Evolutionary conservation across 2,329 filamentous ascomycete species (phyloP).

Genomic region (Botrytis porri): DNA sequence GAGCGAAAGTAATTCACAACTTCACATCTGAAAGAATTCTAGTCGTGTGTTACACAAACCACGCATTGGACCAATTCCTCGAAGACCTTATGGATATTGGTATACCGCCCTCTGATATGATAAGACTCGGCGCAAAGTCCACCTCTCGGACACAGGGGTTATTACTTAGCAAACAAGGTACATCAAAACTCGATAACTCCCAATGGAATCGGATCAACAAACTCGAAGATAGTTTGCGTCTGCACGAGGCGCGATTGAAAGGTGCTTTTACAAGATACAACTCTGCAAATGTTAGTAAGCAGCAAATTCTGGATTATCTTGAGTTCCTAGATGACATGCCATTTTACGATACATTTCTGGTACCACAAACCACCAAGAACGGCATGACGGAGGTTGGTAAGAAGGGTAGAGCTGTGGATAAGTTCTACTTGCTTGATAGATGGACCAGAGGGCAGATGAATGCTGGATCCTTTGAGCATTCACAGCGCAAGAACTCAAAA

Average conservation of each 20-base stretch:
- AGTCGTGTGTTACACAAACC: constrained; percentile 66
- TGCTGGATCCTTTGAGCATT: constrained; percentile 45
- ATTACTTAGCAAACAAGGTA: constrained; percentile 44
- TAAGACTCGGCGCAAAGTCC: constrained; percentile 62
- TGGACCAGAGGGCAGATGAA: constrained; percentile 49
- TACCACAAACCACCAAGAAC: constrained; percentile 44
- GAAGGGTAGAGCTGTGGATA: constrained; percentile 44
- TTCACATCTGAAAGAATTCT: constrained; percentile 53
- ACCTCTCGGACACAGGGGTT: constrained; percentile 49
- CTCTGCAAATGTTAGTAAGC: constrained; percentile 22
- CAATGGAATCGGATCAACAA: constrained; percentile 45
- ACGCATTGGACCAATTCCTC: constrained; percentile 63
- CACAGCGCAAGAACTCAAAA: constrained; percentile 33
- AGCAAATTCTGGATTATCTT: constrained; percentile 43
- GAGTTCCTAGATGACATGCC: constrained; percentile 51
- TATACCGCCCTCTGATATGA: constrained; percentile 49
- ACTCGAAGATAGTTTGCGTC: constrained; percentile 40
- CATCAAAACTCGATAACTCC: constrained; percentile 35
- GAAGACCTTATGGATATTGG: constrained; percentile 61
- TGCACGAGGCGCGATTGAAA: constrained; percentile 32
- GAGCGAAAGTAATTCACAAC: constrained; percentile 54
- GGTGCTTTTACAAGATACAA: constrained; percentile 27
- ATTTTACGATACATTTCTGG: constrained; percentile 55
- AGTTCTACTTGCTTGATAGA: constrained; percentile 50
- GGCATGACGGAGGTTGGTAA: constrained; percentile 49